These are phyloP conservation scores for Sporothrix pseudoabietina DNA, from an alignment of 2,329 filamentous ascomycete species.

Conservation along the genomic window DNA sequence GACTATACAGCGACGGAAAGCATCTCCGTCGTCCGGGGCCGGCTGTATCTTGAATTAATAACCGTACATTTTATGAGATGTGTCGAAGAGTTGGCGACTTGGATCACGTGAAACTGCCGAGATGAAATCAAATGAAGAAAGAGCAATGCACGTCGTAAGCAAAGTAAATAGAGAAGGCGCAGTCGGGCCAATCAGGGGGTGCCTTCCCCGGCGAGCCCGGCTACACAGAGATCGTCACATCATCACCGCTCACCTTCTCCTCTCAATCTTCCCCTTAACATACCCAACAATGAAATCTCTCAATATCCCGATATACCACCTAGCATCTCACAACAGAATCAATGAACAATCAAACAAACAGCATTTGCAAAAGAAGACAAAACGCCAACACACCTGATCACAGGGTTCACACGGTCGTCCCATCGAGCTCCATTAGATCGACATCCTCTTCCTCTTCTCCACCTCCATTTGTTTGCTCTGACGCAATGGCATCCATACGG, in stretches of 20 bases:
- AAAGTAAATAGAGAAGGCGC: conserved; percentile 7
- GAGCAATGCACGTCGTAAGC: neutral
- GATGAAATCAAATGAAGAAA: neutral
- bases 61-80: too few species aligned
- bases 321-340: neutral
- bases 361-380: neutral
- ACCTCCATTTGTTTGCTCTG: neutral
- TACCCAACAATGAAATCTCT: neutral
- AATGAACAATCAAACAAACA: neutral
- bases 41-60: neutral
- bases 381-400: neutral
- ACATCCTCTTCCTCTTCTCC: neutral
- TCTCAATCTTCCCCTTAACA: neutral
- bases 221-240: neutral
- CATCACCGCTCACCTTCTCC: neutral
- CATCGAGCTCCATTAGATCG: neutral
- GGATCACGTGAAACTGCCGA: neutral
- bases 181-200: conserved; percentile 1
- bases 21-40: neutral
- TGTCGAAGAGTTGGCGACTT: neutral
- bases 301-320: neutral
- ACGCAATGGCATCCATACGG: neutral
- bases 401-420: neutral
- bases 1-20: neutral
- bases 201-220: neutral